A percentile compares a stretch with the other conserved stretches of the same genome.
phyloP scores from a whole-genome alignment of 768 basidiomycete species.

The Psilocybe sp. region DNA sequence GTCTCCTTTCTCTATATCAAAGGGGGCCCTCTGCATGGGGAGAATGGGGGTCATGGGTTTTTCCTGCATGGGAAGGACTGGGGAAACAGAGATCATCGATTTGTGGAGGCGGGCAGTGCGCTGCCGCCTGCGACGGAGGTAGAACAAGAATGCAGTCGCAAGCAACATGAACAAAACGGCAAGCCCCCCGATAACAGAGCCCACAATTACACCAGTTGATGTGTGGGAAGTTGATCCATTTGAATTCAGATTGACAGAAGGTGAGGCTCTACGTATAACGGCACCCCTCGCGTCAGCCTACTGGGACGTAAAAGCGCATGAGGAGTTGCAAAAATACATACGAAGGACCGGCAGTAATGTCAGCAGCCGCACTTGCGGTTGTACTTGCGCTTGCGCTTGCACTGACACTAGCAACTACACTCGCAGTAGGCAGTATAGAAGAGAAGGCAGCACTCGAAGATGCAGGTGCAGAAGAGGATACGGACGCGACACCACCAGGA shows the following conservation, averaged over 20 bases:
- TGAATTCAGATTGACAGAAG: neutral
- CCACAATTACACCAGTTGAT: constrained; percentile 20
- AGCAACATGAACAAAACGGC: constrained; percentile 25
- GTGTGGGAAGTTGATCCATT: constrained; percentile 11
- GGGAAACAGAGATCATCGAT: constrained; percentile 25
- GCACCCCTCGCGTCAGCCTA: neutral
- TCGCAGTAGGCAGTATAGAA: neutral
- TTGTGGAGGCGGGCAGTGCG: constrained; percentile 19
- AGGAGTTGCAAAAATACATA: constrained; percentile 3
- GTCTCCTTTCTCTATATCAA: constrained; percentile 23
- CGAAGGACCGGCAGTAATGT: constrained; percentile 8
- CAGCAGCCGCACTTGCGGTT: constrained; percentile 5
- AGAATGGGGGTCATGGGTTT: constrained; percentile 18
- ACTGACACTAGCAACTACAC: neutral
- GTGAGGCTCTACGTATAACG: neutral
- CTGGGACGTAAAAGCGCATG: neutral
- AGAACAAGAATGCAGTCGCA: constrained; percentile 16
- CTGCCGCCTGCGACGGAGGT: constrained; percentile 22
- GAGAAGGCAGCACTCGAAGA: constrained; percentile 3
- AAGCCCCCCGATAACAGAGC: constrained; percentile 22
- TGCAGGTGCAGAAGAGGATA: neutral
- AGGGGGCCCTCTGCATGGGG: constrained; percentile 1
- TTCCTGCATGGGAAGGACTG: constrained; percentile 31
- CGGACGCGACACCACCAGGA: neutral
- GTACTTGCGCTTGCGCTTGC: neutral